Evolutionary conservation across 129 eudicot genomes (phyloP).

Genomic region (Tagetes patula): DNA sequence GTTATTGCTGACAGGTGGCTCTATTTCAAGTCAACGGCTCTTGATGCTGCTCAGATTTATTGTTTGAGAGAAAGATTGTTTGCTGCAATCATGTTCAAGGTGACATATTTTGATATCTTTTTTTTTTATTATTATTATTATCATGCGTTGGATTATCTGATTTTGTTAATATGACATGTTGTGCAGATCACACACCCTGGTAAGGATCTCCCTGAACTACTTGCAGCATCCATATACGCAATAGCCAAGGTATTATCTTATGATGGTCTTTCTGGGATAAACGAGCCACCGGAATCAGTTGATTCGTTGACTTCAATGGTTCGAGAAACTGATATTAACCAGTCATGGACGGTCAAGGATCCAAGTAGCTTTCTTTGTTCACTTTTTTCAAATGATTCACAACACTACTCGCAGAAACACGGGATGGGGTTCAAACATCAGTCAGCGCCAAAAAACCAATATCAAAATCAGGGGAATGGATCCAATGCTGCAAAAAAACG

Average conservation of each 20-base stretch:
- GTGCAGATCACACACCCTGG: constrained; percentile 66
- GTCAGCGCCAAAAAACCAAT: constrained; percentile 12
- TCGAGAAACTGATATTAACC: constrained; percentile 48
- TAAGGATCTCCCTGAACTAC: constrained; percentile 65
- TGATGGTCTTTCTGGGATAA: constrained; percentile 72
- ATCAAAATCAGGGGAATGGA: constrained; percentile 22
- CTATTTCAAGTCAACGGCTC: constrained; percentile 68
- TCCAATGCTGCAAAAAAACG: constrained; percentile 7
- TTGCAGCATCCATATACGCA: constrained; percentile 60
- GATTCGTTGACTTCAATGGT: constrained; percentile 55
- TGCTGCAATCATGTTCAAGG: constrained; percentile 75
- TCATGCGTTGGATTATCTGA: not conserved
- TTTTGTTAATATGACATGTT: constrained; percentile 8
- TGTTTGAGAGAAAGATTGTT: constrained; percentile 90
- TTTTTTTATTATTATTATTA: too few relatives aligned
- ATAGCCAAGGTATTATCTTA: constrained; percentile 63
- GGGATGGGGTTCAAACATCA: constrained; percentile 6
- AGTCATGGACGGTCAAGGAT: constrained; percentile 21
- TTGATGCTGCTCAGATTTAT: constrained; percentile 88
- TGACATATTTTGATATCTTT: constrained; percentile 28
- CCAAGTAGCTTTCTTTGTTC: constrained; percentile 39
- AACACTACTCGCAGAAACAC: constrained; percentile 23
- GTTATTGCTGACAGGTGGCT: constrained; percentile 92
- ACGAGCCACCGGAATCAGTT: constrained; percentile 42
- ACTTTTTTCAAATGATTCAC: constrained; percentile 19